Base-by-base conservation (phyloP, 257 asterid genomes). In the Solanum verrucosum region DNA sequence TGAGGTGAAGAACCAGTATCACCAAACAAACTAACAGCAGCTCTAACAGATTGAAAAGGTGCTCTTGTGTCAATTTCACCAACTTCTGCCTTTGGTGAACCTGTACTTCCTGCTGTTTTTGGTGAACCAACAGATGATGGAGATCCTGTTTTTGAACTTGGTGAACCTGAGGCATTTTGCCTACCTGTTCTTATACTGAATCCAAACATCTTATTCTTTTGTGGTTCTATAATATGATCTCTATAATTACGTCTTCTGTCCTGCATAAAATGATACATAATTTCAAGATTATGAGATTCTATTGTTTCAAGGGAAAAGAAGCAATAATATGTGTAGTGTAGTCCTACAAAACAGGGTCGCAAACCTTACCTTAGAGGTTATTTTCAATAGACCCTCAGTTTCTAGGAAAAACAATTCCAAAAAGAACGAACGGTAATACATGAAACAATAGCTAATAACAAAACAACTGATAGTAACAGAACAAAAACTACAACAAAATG, bases 1-100 rank as follows among this genome's bases (percentile, higher is more conserved):
- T 75, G 88, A 56, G 96, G 93, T 4, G 98, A 87, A 29, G 90
- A 35, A 23, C 71, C 93, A 6, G 89, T 91, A 13, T 95, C 97
- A 2, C 94, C 95, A 44, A 96, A 96, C 68, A 95, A 89, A 89
- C 91, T 92, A 2, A 96, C 95, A 35, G 99, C 98, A 11, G 98
- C 99, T 92, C 88, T 94, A 33, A 96, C 99, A 0, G 99, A 96
- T 77, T 92, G 93, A 68, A 96, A 94, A 1, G 96, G 98, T 2
- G 96, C 94, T 10, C 95, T 90, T 18, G 96, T 93, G 52, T 96
- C 98, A n/a, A 95, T 91, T 90, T 95, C 98, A 15, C 93, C 98
- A 0, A 90, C 87, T 8, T 93, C 98, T 6, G 91, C 21, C 86
- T 90, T 83, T 2, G 95, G 95, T 82, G 98, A 92, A 72, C 79